A percentile compares a stretch with the other conserved stretches of the same genome.
phyloP scores from a whole-genome alignment of 179 eudicot genomes.

The Actinidia arguta region DNA sequence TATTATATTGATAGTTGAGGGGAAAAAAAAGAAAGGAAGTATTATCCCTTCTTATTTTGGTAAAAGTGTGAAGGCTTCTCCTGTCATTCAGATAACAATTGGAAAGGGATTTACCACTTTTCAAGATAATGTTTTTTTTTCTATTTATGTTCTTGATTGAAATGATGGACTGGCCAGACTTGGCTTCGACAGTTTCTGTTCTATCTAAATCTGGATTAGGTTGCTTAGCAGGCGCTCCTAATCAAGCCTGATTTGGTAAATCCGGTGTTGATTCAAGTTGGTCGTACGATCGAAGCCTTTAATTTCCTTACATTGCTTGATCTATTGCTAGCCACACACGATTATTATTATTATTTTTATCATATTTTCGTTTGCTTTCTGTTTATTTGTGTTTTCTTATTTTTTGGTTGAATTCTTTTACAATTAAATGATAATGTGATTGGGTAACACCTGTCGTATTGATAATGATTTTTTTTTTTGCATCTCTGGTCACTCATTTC shows the following conservation, averaged over 20 bases:
- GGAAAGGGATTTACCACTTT: too few relatives aligned
- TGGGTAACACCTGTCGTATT: background rate
- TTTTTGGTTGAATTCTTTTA: background rate
- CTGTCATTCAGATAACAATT: too few relatives aligned
- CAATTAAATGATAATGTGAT: too few relatives aligned
- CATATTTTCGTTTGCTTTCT: background rate
- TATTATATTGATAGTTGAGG: background rate
- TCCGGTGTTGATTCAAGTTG: too few relatives aligned
- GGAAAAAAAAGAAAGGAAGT: background rate
- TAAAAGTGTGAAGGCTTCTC: background rate
- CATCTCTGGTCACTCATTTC: background rate
- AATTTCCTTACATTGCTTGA: background rate
- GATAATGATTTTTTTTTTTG: background rate
- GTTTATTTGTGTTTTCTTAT: background rate
- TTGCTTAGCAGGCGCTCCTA: too few relatives aligned
- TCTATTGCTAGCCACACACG: background rate
- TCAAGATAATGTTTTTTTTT: too few relatives aligned
- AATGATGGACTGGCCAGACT: background rate
- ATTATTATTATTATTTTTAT: background rate
- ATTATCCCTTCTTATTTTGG: background rate
- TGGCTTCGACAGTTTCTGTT: background rate
- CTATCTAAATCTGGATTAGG: background rate
- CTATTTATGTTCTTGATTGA: background rate
- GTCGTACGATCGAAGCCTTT: background rate
- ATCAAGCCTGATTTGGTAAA: too few relatives aligned